phyloP scores from a whole-genome alignment of 2,329 filamentous ascomycete genomes.

The Sphaerulina vaccinii region DNA sequence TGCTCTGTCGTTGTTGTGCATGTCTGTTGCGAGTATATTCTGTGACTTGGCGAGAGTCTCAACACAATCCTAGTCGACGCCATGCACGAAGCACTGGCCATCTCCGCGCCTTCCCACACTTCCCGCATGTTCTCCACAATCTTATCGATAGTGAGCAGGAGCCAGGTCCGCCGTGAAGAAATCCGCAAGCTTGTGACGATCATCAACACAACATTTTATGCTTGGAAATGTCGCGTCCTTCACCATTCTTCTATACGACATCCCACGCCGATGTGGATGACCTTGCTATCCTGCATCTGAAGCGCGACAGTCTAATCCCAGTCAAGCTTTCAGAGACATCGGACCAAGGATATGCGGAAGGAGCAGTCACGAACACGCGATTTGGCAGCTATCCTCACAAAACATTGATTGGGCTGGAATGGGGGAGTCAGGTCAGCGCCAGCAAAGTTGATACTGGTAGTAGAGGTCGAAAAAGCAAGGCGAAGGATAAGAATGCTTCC shows the following conservation, averaged over 20 bases:
- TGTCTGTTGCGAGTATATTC: neutral
- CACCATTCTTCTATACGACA: conserved; percentile 77
- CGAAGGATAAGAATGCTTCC: too few relatives aligned
- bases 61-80: neutral
- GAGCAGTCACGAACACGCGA: conserved; percentile 72
- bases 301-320: conserved; percentile 79
- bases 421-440: conserved; percentile 89
- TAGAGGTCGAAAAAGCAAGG: conserved; percentile 73
- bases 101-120: neutral
- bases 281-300: conserved; percentile 83
- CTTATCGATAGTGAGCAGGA: conserved; percentile 7
- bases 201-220: neutral
- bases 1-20: neutral
- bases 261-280: conserved; percentile 60
- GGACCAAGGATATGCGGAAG: conserved; percentile 45
- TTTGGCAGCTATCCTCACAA: conserved; percentile 72
- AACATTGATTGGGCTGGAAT: conserved; percentile 66
- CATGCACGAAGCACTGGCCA: neutral
- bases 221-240: conserved; percentile 40
- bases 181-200: neutral
- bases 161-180: conserved; percentile 4
- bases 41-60: neutral
- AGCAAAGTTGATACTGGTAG: conserved; percentile 89
- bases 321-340: conserved; percentile 54
- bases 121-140: conserved; percentile 2